A percentile compares a stretch with the other conserved stretches of the same genome.
These are phyloP conservation scores for Paralagenidium karlingii DNA, from an alignment of 352 stramenopile species.

Conservation along the genomic window DNA sequence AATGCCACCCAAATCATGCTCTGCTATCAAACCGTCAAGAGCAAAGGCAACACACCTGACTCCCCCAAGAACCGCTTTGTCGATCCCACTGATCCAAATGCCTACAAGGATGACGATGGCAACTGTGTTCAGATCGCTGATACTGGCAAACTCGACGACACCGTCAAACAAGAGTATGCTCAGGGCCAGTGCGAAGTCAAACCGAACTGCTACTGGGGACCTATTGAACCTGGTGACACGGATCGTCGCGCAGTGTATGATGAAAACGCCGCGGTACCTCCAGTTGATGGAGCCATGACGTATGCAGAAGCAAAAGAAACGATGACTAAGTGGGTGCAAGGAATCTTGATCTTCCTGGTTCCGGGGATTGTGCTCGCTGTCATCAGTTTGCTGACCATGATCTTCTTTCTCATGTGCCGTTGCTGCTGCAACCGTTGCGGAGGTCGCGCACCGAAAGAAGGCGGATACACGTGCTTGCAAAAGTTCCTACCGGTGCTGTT, in stretches of 20 bases:
- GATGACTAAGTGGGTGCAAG: slow-evolving; percentile 35
- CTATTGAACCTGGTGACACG: slow-evolving; percentile 16
- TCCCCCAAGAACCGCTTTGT: slow-evolving; percentile 23
- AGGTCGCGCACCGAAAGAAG: slow-evolving; percentile 30
- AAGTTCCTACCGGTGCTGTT: slow-evolving; percentile 56
- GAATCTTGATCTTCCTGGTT: slow-evolving; percentile 35
- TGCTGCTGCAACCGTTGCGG: slow-evolving; percentile 69
- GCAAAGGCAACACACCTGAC: slow-evolving; percentile 1
- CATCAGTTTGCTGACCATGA: slow-evolving; percentile 47
- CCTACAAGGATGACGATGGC: slow-evolving; percentile 28
- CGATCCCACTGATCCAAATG: slow-evolving; percentile 6
- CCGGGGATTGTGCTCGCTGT: slow-evolving; percentile 38
- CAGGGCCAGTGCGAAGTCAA: slow-evolving; percentile 29
- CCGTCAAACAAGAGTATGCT: slow-evolving; percentile 15
- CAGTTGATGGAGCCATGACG: slow-evolving; percentile 10
- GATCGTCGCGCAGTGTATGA: slow-evolving; percentile 16
- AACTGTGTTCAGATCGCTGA: slow-evolving; percentile 15
- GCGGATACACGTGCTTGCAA: slow-evolving; percentile 52
- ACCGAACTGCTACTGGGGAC: slow-evolving; percentile 51
- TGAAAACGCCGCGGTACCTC: slow-evolving; percentile 9
- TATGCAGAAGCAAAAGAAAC: slow-evolving; percentile 9
- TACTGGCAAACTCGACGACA: slow-evolving; percentile 9
- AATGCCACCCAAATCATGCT: slow-evolving; percentile 31
- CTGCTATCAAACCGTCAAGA: slow-evolving; percentile 22
- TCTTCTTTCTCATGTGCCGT: slow-evolving; percentile 61